phyloP scores from a whole-genome alignment of 768 basidiomycete species.

The Boletus huronensis region DNA sequence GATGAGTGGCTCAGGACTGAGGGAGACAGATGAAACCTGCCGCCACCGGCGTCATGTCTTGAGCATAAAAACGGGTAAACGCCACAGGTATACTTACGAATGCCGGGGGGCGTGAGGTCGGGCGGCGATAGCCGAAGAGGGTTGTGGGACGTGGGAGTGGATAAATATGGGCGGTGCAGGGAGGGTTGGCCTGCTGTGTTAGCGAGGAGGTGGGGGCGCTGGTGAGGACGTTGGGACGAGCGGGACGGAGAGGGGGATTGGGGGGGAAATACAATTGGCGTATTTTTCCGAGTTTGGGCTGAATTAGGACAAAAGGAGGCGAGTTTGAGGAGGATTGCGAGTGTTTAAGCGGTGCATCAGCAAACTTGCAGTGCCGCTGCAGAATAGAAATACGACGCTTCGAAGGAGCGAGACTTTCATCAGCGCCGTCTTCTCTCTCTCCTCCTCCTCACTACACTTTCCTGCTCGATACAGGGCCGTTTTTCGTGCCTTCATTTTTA shows the following conservation, averaged over 20 bases:
- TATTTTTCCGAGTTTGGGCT: conserved; percentile 2
- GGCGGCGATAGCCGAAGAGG: conserved; percentile 14
- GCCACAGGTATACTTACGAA: background rate
- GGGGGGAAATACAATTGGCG: conserved; percentile 2
- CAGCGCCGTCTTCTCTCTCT: conserved; percentile 33
- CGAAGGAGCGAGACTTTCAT: conserved; percentile 31
- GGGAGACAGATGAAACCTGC: background rate
- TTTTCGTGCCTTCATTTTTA: conserved; percentile 43
- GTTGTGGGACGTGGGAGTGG: conserved; percentile 3
- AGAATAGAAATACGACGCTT: conserved; percentile 36
- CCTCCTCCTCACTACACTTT: conserved; percentile 20
- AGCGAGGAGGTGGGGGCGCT: background rate
- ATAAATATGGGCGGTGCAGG: background rate
- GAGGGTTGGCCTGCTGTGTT: background rate
- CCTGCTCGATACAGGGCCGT: conserved; percentile 27
- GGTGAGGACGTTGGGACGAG: background rate
- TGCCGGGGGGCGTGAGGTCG: background rate
- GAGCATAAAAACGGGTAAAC: background rate
- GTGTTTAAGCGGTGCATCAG: conserved; percentile 17
- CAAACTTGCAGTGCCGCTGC: conserved; percentile 25
- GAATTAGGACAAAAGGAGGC: conserved; percentile 18
- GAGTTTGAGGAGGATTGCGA: conserved; percentile 3
- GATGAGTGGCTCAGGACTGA: background rate
- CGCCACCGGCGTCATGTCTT: background rate
- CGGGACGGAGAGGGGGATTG: background rate